A percentile compares a stretch with the other conserved stretches of the same genome.
Conservation (phyloP, 2,329 filamentous ascomycete genomes). For the Atkinsonella hypoxylon region DNA sequence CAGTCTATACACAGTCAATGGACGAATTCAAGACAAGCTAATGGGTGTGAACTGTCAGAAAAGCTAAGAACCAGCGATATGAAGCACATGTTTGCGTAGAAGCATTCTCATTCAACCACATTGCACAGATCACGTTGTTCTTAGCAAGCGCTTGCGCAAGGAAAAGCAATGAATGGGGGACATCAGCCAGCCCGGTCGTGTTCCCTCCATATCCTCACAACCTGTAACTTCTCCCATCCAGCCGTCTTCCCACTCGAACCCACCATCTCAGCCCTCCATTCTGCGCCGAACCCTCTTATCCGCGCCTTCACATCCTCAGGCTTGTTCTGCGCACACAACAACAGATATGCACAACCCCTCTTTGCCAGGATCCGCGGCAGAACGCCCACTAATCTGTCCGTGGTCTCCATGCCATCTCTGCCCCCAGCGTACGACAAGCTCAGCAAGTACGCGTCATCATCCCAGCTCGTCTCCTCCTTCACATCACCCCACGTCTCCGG, state of each 20-base stretch:
- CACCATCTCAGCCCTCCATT: constrained; percentile 68
- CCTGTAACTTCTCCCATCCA: constrained; percentile 88
- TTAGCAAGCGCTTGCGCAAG: too few relatives aligned
- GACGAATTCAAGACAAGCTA: background rate
- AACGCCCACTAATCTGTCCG: constrained; percentile 60
- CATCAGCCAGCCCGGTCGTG: background rate
- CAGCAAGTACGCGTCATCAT: constrained; percentile 72
- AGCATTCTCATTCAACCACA: background rate
- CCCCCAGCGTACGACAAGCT: constrained; percentile 85
- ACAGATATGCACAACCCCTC: constrained; percentile 73
- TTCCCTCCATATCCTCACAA: constrained; percentile 72
- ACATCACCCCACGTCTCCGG: constrained; percentile 19
- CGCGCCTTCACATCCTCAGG: constrained; percentile 59
- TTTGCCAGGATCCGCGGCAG: constrained; percentile 52
- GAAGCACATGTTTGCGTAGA: background rate
- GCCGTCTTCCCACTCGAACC: constrained; percentile 74
- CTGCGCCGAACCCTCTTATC: constrained; percentile 37
- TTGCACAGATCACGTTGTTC: too few relatives aligned
- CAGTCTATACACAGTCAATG: constrained; percentile 5
- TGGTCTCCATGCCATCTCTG: constrained; percentile 85
- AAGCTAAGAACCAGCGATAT: background rate
- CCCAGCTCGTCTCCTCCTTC: constrained; percentile 39
- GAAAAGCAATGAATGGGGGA: too few relatives aligned
- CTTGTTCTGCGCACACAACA: constrained; percentile 84
- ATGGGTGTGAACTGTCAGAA: background rate